phyloP scores from a whole-genome alignment of 352 stramenopile genomes.

The Globisporangium middletonii region DNA sequence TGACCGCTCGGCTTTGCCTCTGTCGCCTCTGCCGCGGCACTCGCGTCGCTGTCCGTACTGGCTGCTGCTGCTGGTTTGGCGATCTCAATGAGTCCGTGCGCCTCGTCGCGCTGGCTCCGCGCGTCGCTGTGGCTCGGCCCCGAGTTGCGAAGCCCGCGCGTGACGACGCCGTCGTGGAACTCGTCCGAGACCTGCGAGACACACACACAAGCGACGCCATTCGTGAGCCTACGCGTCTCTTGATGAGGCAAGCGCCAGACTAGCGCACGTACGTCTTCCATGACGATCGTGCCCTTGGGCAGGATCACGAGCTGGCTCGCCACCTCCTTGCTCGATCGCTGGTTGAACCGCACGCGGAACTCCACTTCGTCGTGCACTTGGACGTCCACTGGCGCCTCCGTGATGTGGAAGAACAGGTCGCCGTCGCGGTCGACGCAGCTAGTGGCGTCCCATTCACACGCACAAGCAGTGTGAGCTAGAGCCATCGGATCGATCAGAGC shows the following conservation, averaged over 20 bases:
- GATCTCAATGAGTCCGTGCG: slow-evolving; percentile 13
- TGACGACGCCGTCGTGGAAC: slow-evolving; percentile 51
- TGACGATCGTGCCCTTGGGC: slow-evolving; percentile 68
- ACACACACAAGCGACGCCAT: neutral
- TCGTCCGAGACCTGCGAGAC: slow-evolving; percentile 35
- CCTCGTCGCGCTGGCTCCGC: slow-evolving; percentile 12
- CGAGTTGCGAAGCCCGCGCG: slow-evolving; percentile 45
- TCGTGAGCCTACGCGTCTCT: too few relatives aligned
- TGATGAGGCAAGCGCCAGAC: neutral
- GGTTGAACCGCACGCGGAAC: slow-evolving; percentile 69
- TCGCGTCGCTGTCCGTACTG: slow-evolving; percentile 1
- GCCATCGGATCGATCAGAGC: neutral
- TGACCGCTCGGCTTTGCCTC: neutral
- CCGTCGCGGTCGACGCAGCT: slow-evolving; percentile 58
- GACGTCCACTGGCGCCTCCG: slow-evolving; percentile 60
- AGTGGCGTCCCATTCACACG: slow-evolving; percentile 8
- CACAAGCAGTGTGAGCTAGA: slow-evolving; percentile 9
- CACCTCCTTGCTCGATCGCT: slow-evolving; percentile 68
- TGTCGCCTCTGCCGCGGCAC: neutral
- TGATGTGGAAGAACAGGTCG: slow-evolving; percentile 82
- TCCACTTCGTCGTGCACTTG: slow-evolving; percentile 69
- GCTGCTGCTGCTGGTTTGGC: slow-evolving; percentile 3
- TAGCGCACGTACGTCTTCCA: slow-evolving; percentile 42
- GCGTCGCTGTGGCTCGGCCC: slow-evolving; percentile 15
- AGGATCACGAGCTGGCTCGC: slow-evolving; percentile 56